Conservation (phyloP, 1,284 basidiomycete species). For the Fistulinella staudtii region DNA sequence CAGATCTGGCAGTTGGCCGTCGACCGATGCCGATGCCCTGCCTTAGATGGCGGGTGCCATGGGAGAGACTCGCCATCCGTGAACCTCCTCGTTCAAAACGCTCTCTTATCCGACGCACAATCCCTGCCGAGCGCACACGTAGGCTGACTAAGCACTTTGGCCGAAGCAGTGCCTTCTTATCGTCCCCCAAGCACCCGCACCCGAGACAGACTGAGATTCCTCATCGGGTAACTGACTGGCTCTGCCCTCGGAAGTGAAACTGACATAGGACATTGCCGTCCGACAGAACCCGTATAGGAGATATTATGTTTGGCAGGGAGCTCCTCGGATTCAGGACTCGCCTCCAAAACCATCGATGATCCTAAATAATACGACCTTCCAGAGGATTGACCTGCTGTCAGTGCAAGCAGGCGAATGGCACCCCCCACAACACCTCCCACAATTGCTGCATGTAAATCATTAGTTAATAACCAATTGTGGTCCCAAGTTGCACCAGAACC, state of each 20-base stretch:
- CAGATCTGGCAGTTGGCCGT: conserved; percentile 12
- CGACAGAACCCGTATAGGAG: no score
- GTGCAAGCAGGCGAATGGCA: conserved; percentile 11
- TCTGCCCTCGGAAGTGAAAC: no score
- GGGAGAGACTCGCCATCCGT: conserved; percentile 23
- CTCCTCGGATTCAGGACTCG: no score
- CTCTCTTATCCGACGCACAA: neutral
- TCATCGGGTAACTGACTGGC: no score
- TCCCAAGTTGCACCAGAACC: neutral
- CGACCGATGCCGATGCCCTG: conserved; percentile 17
- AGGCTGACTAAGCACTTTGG: neutral
- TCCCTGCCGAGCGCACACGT: neutral
- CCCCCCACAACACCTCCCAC: conserved; percentile 20
- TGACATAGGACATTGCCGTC: no score
- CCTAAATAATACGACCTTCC: no score
- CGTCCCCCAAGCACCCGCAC: no score
- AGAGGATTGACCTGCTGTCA: no score
- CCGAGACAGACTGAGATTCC: no score
- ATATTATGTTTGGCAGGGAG: no score
- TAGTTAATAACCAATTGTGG: neutral
- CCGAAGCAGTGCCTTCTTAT: no score
- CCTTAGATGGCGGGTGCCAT: conserved; percentile 25
- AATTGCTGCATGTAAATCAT: conserved; percentile 8
- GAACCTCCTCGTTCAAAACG: neutral
- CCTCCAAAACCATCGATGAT: no score